Evolutionary conservation across 306 rosid species (phyloP), one percentile per base, ranked within the genome.

Genomic region (Quercus variabilis): DNA sequence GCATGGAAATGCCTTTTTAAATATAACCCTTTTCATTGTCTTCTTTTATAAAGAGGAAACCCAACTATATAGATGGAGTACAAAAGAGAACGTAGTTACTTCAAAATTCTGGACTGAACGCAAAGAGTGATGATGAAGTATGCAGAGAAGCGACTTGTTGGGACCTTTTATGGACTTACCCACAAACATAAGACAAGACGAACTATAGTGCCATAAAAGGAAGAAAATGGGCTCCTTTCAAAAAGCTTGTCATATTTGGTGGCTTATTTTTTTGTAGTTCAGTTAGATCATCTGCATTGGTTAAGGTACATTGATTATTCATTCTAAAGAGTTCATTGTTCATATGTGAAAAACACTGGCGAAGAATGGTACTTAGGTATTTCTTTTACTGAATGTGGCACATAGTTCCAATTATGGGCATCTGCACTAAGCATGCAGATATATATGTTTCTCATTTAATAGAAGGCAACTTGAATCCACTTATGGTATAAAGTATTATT

Each of bases 21-120:
- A 52, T 71, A 65, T 65, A 31, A 25, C 28, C 8, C 71, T 69
- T 71, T 80, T 83, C 56, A 46, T 30, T 23, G 19, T n/a, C 25
- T 51, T 67, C 57, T 38, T 80, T 56, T 31, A 74, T 57, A 63
- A 63, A 15, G 70, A 64, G 18, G 72, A 35, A 67, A 67, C n/a
- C 28, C 26, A 68, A 33, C 25, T 8, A 35, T 9, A 68, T 11
- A 59, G 5, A 67, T 8, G 17, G 52, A 19, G 28, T 3, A 23
- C 38, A 33, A 33, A 33, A 8, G 17, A 25, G 14, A 19, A 9
- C 10, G 19, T 3, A 49, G 13, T 68, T 9, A 35, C 52, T 67
- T n/a, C 49, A 26, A 9, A 17, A 51, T 25, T 43, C 41, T 68
- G 23, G 58, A 70, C 56, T 54, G 58, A 49, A 31, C 55, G 67